Base-by-base conservation (phyloP, 805 yeast species). In the Lachancea cidri region DNA sequence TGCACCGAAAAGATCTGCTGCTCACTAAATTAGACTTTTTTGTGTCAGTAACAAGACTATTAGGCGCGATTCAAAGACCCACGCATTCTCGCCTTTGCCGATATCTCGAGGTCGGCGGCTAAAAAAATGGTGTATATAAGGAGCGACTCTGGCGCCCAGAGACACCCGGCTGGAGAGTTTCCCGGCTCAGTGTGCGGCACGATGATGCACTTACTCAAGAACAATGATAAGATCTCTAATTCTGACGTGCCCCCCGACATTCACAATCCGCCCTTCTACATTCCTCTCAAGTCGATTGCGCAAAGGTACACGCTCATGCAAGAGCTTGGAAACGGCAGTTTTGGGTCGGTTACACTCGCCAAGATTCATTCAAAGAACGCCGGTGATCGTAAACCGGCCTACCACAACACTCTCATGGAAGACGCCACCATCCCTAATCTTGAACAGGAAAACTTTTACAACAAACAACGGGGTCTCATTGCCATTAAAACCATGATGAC, bases 401-500 rank as follows among this genome's bases (percentile, higher is more conserved):
- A 43, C 33, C 43, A 41, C 20, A 43, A 57, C 20, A 80, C 91
- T 0, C 57, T 83, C 47, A 54, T 82, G 62, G 74, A 76, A 36
- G 64, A 64, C 39, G 35, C 42, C 8, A 40, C 35, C 1, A 39
- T 47, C 17, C 29, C 37, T 5, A 24, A 42, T n/a, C 57, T 47
- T 29, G 39, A 39, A 9, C 45, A 56, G 39, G 66, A 65, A 38
- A 67, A 67, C 45, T 48, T 44, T 38, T 43, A 52, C 33, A 65
- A 64, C 37, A 66, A 65, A 44, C 44, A 47, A 17, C 59, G 62
- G 30, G 65, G 70, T 6, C 42, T 67, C 14, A 94, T 87, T 35
- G 98, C 98, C 2, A 76, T 89, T 40, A 89, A 89, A 58, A 79
- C 85, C 4, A 81, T 89, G 83, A 77, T 76, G 43, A 73, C 74